Base-by-base conservation (phyloP, 176 grass and related monocot species). In the Carex pumila region DNA sequence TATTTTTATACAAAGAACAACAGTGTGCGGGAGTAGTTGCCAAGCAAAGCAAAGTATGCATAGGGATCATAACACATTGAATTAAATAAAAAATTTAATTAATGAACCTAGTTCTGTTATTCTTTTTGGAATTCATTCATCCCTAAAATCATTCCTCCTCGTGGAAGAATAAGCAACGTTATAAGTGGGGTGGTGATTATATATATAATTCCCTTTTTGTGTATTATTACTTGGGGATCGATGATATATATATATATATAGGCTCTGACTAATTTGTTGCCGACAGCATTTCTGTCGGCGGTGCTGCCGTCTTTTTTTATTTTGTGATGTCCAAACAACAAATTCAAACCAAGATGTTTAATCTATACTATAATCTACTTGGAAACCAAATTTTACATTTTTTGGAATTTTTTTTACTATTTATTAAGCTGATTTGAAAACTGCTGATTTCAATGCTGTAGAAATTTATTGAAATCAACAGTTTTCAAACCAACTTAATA, bases 61-160 rank as follows among this genome's bases (percentile, higher is more conserved):
- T 54, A 75, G 71, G 71, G 47, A 75, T 75, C 47, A 78, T 56
- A 74, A 74, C 32, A 56, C 73, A 32, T 17, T 57, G 0, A 77
- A 54, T 45, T 43, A 45, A 70, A 45, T 25, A 25, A 25, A 25
- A 25, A 25, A n/a, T n/a, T n/a, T 17, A 34, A 66, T 11, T 74
- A 77, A 77, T 56, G 2, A 77, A 32, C 50, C 25, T 55, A 78
- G 25, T 56, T 78, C 49, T 55, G 73, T 78, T 57, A 78, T 78
- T 78, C 73, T 55, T 78, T 57, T 52, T 78, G 7, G 29, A 78
- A 57, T 78, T 78, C 73, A 55, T 32, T 83, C 61, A 83, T 83
- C 80, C 80, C 80, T 36, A 83, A 52, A 69, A 52, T 83, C 36
- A 83, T 83, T 83, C 80, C 80, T 69, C 41, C 80, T 52, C 61